Conservation (phyloP, 495 filamentous ascomycete species). For the Neohortaea acidophila region DNA sequence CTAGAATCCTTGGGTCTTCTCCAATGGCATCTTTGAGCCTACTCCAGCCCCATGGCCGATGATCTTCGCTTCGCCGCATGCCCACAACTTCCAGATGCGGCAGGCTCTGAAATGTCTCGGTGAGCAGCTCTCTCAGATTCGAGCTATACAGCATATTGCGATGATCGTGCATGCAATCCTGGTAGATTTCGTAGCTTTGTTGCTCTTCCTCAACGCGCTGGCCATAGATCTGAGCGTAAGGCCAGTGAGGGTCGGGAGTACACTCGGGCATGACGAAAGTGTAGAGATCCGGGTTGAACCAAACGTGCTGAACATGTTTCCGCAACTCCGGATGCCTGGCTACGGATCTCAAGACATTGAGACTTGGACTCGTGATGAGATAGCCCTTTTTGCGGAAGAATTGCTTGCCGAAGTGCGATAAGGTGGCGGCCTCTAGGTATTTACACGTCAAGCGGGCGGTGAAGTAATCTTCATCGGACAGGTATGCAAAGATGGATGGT, state of each 20-base stretch:
- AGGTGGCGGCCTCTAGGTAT: slow-evolving; percentile 2
- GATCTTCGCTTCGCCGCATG: slow-evolving; percentile 15
- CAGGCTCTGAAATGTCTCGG: slow-evolving; percentile 1
- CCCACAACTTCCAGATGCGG: slow-evolving; percentile 14
- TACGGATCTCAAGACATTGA: slow-evolving; percentile 7
- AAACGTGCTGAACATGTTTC: slow-evolving; percentile 14
- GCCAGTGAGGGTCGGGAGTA: background rate
- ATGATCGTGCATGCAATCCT: slow-evolving; percentile 8
- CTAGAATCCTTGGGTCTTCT: slow-evolving; percentile 12
- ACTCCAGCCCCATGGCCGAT: slow-evolving; percentile 14
- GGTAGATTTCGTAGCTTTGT: background rate
- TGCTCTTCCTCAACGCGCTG: background rate
- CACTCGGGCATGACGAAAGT: background rate
- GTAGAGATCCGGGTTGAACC: slow-evolving; percentile 18
- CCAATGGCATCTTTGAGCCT: slow-evolving; percentile 4
- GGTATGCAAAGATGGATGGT: slow-evolving; percentile 6
- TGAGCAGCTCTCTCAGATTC: slow-evolving; percentile 1
- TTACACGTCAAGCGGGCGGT: slow-evolving; percentile 2
- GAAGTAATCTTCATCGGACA: slow-evolving; percentile 4
- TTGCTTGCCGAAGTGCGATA: slow-evolving; percentile 10
- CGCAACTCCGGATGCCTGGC: slow-evolving; percentile 5
- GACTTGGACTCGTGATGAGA: slow-evolving; percentile 8
- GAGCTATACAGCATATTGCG: background rate
- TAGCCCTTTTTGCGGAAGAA: slow-evolving; percentile 19
- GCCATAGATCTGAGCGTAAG: too few species aligned